A percentile compares a stretch with the other conserved stretches of the same genome.
phyloP scores from a whole-genome alignment of 345 rosid genomes.

The Trapa incisa region DNA sequence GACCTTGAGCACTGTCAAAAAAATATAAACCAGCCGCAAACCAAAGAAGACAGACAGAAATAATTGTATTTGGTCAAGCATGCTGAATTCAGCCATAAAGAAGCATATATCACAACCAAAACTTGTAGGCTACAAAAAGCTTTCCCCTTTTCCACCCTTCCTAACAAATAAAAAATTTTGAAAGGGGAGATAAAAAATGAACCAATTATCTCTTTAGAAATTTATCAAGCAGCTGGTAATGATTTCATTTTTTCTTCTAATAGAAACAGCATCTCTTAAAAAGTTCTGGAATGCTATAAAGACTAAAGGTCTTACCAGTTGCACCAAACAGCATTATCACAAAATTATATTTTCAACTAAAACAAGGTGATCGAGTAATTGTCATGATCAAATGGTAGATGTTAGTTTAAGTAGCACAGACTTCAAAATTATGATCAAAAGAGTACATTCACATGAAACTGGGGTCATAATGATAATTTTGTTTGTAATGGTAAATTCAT shows the following conservation, averaged over 20 bases:
- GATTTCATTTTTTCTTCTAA: neutral
- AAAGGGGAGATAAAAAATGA: neutral
- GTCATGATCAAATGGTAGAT: neutral
- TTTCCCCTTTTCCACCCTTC: neutral
- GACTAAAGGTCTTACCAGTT: neutral
- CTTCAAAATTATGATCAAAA: neutral
- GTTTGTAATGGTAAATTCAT: neutral
- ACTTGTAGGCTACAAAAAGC: neutral
- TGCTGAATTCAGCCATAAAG: neutral
- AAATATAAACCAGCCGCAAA: neutral
- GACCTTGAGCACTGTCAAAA: slow-evolving; percentile 35
- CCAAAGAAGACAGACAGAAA: neutral
- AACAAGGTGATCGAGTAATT: neutral
- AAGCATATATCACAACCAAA: neutral
- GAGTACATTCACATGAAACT: neutral
- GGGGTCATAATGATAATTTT: neutral
- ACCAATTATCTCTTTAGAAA: neutral
- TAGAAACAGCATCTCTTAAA: neutral
- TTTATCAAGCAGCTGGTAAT: neutral
- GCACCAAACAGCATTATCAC: neutral
- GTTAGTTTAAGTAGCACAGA: neutral
- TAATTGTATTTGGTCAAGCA: neutral
- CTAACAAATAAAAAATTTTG: neutral
- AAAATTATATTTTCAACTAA: neutral
- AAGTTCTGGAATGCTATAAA: neutral